A percentile compares a stretch with the other conserved stretches of the same genome.
Evolutionary conservation across 768 basidiomycete species (phyloP).

Genomic region (Lactifluus piperatus): DNA sequence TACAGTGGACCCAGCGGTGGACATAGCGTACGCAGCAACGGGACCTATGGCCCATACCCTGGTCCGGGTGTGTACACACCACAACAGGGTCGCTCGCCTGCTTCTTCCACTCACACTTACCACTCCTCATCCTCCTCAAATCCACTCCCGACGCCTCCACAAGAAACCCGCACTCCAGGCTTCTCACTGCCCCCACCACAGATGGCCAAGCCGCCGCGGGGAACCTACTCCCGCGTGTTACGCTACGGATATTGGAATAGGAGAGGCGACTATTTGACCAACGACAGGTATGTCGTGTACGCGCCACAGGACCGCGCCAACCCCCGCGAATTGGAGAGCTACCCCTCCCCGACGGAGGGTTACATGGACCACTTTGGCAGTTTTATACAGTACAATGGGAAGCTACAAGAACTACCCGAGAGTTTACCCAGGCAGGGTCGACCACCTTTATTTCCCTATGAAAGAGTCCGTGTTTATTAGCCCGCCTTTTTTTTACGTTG

Average conservation of each 20-base stretch:
- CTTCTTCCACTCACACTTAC: slow-evolving; percentile 9
- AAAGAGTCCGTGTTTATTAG: slow-evolving; percentile 28
- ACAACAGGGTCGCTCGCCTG: slow-evolving; percentile 20
- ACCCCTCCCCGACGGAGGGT: slow-evolving; percentile 46
- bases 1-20: not conserved
- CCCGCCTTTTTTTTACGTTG: too few relatives aligned
- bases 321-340: slow-evolving; percentile 46
- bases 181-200: slow-evolving; percentile 22
- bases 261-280: slow-evolving; percentile 64
- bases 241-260: slow-evolving; percentile 65
- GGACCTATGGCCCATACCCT: not conserved
- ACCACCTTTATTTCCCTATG: slow-evolving; percentile 48
- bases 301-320: slow-evolving; percentile 49
- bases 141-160: slow-evolving; percentile 12
- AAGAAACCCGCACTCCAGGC: slow-evolving; percentile 19
- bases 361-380: slow-evolving; percentile 47
- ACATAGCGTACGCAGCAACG: not conserved
- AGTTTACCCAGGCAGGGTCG: slow-evolving; percentile 52
- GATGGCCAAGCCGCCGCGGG: slow-evolving; percentile 26
- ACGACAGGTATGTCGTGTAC: slow-evolving; percentile 50
- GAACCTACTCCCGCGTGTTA: slow-evolving; percentile 26
- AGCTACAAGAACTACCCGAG: slow-evolving; percentile 50
- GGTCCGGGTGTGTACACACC: not conserved
- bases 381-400: slow-evolving; percentile 33
- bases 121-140: slow-evolving; percentile 13